These are phyloP conservation scores for Cyclaneusma minus DNA, from an alignment of 2,329 filamentous ascomycete species.

Conservation along the genomic window DNA sequence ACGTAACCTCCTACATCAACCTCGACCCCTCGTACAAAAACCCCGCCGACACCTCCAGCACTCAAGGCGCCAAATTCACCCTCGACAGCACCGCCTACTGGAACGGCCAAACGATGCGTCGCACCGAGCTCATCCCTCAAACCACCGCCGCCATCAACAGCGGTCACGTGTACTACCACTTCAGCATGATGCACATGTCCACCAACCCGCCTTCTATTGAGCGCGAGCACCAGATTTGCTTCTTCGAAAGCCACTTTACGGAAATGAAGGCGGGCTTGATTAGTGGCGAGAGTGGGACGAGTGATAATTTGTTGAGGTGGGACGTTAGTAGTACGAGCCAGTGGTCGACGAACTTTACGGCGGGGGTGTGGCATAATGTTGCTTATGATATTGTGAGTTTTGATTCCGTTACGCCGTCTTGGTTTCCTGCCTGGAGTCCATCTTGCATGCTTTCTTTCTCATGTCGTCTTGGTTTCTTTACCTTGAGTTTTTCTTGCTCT, in stretches of 20 bases:
- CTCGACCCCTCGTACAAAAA: conserved; percentile 47
- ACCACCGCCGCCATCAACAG: conserved; percentile 46
- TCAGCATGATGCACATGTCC: conserved; percentile 43
- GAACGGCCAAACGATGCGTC: conserved; percentile 58
- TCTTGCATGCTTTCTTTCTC: no score
- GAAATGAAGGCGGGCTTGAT: conserved; percentile 58
- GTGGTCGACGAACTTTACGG: conserved; percentile 45
- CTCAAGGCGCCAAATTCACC: conserved; percentile 52
- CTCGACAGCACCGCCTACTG: conserved; percentile 49
- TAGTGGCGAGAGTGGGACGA: conserved; percentile 26
- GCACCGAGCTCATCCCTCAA: conserved; percentile 60
- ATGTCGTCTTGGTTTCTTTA: no score
- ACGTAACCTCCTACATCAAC: conserved; percentile 43
- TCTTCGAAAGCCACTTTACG: conserved; percentile 58
- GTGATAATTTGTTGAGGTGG: conserved; percentile 46
- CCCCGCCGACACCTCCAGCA: conserved; percentile 42
- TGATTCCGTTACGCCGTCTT: not conserved
- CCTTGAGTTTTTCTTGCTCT: no score
- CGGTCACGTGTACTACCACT: conserved; percentile 60
- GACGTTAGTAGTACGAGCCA: conserved; percentile 41
- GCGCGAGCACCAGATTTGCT: conserved; percentile 50
- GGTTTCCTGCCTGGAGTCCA: not conserved
- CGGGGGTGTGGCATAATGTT: conserved; percentile 59
- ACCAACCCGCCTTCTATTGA: conserved; percentile 43
- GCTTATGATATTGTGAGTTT: conserved; percentile 51